These are phyloP conservation scores for Colletotrichum sp. DNA, from an alignment of 2,329 filamentous ascomycete genomes.

Conservation along the genomic window DNA sequence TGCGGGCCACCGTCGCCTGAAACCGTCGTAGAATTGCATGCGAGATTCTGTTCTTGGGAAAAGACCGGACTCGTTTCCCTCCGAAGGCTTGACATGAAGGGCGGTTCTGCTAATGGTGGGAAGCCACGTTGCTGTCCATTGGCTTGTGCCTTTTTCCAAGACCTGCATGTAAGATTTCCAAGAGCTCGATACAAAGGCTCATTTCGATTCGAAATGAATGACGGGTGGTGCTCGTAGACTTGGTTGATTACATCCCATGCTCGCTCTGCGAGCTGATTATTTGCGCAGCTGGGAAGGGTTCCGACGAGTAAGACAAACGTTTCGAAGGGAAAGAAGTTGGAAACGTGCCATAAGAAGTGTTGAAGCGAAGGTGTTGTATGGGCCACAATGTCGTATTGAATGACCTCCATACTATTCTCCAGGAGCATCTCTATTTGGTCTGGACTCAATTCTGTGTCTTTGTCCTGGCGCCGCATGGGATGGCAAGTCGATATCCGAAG, in stretches of 20 bases:
- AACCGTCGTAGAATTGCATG: not conserved
- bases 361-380: slow-evolving; percentile 45
- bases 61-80: not conserved
- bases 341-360: slow-evolving; percentile 60
- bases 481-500: not conserved
- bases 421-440: slow-evolving; percentile 61
- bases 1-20: not conserved
- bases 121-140: not conserved
- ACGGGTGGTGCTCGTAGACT: slow-evolving; percentile 24
- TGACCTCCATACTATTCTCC: slow-evolving; percentile 54
- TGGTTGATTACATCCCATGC: slow-evolving; percentile 54
- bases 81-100: not conserved
- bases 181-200: slow-evolving; percentile 33
- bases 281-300: slow-evolving; percentile 53
- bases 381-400: slow-evolving; percentile 50
- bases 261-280: slow-evolving; percentile 53
- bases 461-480: not conserved
- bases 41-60: not conserved
- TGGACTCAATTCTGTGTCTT: slow-evolving; percentile 36
- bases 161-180: slow-evolving; percentile 52
- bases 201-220: not conserved
- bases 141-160: slow-evolving; percentile 44
- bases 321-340: slow-evolving; percentile 59
- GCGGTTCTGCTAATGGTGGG: not conserved
- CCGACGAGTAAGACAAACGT: slow-evolving; percentile 59